Conservation (phyloP, 2,329 filamentous ascomycete genomes). For the Pseudopithomyces chartarum region DNA sequence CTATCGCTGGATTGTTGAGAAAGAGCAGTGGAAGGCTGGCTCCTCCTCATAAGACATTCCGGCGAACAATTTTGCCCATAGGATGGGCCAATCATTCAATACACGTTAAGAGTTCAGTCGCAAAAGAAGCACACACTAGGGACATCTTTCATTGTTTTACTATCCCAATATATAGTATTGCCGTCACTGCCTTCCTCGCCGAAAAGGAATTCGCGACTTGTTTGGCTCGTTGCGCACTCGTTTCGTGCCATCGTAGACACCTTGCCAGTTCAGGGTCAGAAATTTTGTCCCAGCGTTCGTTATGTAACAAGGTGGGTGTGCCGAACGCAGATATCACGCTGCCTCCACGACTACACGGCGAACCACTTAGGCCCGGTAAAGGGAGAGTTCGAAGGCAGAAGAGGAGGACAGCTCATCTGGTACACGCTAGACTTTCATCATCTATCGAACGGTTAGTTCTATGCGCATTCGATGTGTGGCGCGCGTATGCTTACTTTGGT, state of each 20-base stretch:
- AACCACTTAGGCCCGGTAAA: conserved; percentile 88
- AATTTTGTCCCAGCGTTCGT: conserved; percentile 98
- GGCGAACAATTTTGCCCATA: conserved; percentile 17
- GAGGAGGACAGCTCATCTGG: conserved; percentile 78
- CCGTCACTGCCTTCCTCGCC: conserved; percentile 1
- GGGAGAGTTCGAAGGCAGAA: conserved; percentile 80
- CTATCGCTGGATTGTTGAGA: conserved; percentile 45
- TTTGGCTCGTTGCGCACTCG: neutral
- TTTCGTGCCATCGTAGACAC: conserved; percentile 30
- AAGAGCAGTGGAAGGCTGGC: conserved; percentile 32
- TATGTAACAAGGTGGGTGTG: conserved; percentile 97
- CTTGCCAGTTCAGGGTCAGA: conserved; percentile 77
- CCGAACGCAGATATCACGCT: conserved; percentile 99
- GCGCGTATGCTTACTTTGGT: conserved; percentile 73
- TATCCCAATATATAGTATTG: neutral
- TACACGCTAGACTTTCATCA: conserved; percentile 99
- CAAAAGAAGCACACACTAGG: neutral
- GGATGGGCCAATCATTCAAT: neutral
- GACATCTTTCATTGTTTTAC: neutral
- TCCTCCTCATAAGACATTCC: conserved; percentile 35
- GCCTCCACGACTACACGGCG: conserved; percentile 65
- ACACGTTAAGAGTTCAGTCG: neutral
- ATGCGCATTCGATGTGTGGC: neutral
- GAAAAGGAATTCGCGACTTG: neutral
- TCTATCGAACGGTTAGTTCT: conserved; percentile 59